phyloP scores from a whole-genome alignment of 192 early-diverging fungal genomes.

The Gamsiella multidivaricata region DNA sequence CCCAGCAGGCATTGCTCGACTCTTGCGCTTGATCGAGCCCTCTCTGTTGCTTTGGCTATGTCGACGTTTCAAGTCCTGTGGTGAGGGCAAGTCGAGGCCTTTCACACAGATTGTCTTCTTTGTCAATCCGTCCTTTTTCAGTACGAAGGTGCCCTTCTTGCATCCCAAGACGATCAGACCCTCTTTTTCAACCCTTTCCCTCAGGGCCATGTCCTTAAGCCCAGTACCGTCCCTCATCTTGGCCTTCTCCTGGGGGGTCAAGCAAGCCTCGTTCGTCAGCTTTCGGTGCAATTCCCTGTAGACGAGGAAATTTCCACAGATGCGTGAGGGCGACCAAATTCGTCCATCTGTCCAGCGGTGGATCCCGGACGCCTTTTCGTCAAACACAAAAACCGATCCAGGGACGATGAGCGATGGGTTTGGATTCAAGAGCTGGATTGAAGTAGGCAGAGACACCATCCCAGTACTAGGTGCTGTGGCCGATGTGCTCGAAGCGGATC shows the following conservation, averaged over 20 bases:
- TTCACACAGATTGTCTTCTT: conserved; percentile 55
- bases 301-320: conserved; percentile 53
- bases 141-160: conserved; percentile 54
- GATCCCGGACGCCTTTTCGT: conserved; percentile 52
- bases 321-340: conserved; percentile 54
- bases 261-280: conserved; percentile 31
- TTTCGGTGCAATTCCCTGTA: conserved; percentile 51
- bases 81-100: conserved; percentile 5
- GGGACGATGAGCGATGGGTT: conserved; percentile 25
- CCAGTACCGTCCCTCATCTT: conserved; percentile 27
- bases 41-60: background rate
- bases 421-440: background rate
- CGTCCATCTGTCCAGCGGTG: conserved; percentile 57
- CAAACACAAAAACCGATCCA: conserved; percentile 53
- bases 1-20: background rate
- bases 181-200: conserved; percentile 34
- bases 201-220: conserved; percentile 27
- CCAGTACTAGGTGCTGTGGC: too few species aligned
- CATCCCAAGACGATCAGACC: conserved; percentile 34
- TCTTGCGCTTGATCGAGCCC: background rate
- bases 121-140: conserved; percentile 50
- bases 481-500: background rate
- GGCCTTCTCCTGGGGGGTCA: conserved; percentile 19
- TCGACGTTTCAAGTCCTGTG: background rate
- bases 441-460: background rate